Evolutionary conservation across 2,329 filamentous ascomycete genomes (phyloP), one percentile per base, ranked within the genome.

Genomic region (Diaporthe vexans): DNA sequence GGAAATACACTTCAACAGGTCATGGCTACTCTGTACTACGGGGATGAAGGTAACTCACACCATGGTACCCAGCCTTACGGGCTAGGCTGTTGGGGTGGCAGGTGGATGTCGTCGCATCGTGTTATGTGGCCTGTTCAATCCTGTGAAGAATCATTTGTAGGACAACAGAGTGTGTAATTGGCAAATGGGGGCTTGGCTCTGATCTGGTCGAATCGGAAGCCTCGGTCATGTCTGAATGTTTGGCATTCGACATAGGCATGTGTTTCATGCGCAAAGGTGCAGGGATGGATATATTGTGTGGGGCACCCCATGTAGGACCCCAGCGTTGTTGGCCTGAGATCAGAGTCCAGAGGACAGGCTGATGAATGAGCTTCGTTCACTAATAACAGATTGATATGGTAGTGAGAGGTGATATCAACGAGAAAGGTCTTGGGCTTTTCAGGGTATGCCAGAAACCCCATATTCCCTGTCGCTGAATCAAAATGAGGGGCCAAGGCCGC

Each of bases 401-500:
- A 13, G 2, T 13, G 37, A 37, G 13, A 37, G 13, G 13, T 37
- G 37, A 37, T 37, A 37, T 37, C n/a, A n/a, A n/a, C n/a, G 37
- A 52, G 24, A 52, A 37, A 26, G n/a, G 11, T 11, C 46, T 26
- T 19, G 26, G 1, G n/a, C 26, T n/a, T 46, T n/a, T 8, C 13
- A 67, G 46, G 17, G 61, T 35, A 35, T 35, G 19, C 46, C 19
- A 51, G 46, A 35, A 17, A 33, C 2, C 1, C 11, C 2, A 35
- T 17, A 24, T 24, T 21, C 46, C 29, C 63, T 67, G 63, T 67
- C 43, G 19, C 46, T 67, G 46, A 21, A 19, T 67, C 21, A 4
- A 37, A 67, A 52, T 37, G 63, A 51, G 46, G 33, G 46, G 63
- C 63, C 63, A 54, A 68, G 63, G 8, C 24, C 63, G 63, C 63